These are phyloP conservation scores for Vanderwaltozyma verrucispora DNA, from an alignment of 805 yeast species.

Conservation along the genomic window DNA sequence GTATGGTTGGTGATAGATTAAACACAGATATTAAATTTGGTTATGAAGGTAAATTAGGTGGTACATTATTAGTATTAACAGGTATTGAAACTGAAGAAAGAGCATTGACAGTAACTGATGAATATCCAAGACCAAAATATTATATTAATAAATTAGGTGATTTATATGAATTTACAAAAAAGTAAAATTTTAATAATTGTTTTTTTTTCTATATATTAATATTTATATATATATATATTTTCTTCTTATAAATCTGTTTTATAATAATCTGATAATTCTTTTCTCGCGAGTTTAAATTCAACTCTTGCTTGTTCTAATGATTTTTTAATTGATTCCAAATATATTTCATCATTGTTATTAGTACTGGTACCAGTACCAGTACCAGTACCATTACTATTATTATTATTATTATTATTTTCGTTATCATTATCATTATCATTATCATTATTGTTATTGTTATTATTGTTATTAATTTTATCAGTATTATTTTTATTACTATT, in stretches of 20 bases:
- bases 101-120: conserved; percentile 32
- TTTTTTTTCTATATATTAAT: background rate
- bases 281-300: conserved; percentile 37
- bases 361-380: no score
- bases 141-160: conserved; percentile 71
- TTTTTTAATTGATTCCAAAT: conserved; percentile 35
- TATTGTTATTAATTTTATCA: no score
- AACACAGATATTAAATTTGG: conserved; percentile 96
- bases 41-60: conserved; percentile 65
- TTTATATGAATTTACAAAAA: conserved; percentile 38
- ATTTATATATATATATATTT: background rate
- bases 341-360: conserved; percentile 27
- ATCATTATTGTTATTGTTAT: no score
- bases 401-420: no score
- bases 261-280: conserved; percentile 39
- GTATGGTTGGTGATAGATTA: conserved; percentile 93
- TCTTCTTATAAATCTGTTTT: conserved; percentile 16
- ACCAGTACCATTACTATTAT: no score
- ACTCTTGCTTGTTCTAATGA: conserved; percentile 40
- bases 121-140: conserved; percentile 45
- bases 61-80: conserved; percentile 77
- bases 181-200: background rate
- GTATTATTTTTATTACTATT: no score
- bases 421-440: no score
- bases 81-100: conserved; percentile 78